Evolutionary conservation across 805 yeast genomes (phyloP).

Genomic region (Candida silvatica): DNA sequence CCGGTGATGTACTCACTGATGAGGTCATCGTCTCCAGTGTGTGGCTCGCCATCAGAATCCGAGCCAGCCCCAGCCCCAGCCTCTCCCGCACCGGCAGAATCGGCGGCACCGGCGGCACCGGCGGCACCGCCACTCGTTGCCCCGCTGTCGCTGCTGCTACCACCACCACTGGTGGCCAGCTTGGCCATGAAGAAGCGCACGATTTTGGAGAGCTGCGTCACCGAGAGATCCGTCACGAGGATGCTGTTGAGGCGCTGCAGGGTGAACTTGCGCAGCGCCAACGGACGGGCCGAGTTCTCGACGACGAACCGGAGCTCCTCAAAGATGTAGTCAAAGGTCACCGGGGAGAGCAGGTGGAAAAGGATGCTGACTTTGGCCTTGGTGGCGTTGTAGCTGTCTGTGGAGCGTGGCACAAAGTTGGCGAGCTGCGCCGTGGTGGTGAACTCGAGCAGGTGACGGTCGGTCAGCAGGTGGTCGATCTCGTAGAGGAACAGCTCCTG

Average conservation of each 20-base stretch:
- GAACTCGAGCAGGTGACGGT: slow-evolving; percentile 30
- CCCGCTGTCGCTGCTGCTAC: no score
- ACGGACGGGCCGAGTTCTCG: slow-evolving; percentile 16
- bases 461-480: slow-evolving; percentile 17
- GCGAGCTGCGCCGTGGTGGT: slow-evolving; percentile 25
- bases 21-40: slow-evolving; percentile 22
- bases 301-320: slow-evolving; percentile 57
- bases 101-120: no score
- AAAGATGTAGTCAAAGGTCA: slow-evolving; percentile 42
- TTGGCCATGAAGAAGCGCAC: slow-evolving; percentile 56
- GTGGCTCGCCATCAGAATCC: no score
- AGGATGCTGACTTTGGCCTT: slow-evolving; percentile 53
- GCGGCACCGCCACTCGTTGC: no score
- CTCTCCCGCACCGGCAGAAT: no score
- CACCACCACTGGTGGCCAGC: slow-evolving; percentile 14
- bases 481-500: slow-evolving; percentile 8
- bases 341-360: slow-evolving; percentile 45
- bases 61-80: no score
- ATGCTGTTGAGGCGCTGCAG: slow-evolving; percentile 43
- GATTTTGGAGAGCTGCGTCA: slow-evolving; percentile 42
- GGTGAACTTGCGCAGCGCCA: slow-evolving; percentile 31
- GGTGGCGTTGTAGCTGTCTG: slow-evolving; percentile 37
- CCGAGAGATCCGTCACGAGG: slow-evolving; percentile 16
- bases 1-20: slow-evolving; percentile 65
- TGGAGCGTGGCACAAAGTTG: slow-evolving; percentile 48